These are phyloP conservation scores for Dendrocalamus sinicus DNA, from an alignment of 176 grass and related monocot species.

Conservation along the genomic window DNA sequence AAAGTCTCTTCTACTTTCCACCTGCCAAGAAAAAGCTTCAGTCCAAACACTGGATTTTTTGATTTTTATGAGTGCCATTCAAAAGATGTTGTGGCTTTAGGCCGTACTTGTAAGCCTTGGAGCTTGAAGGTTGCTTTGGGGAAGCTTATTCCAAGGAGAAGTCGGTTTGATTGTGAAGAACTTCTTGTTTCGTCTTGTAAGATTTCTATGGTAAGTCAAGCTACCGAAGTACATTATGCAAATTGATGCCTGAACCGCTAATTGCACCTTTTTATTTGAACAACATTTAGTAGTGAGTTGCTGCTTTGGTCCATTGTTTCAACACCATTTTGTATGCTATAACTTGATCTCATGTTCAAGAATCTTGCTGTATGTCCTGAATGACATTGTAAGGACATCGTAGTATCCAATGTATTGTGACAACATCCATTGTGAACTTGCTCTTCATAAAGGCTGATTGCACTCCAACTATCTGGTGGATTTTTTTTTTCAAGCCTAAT, in stretches of 20 bases:
- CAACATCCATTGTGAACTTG: neutral
- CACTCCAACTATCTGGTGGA: neutral
- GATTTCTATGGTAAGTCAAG: slow-evolving; percentile 28
- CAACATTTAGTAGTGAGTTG: neutral
- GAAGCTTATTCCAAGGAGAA: slow-evolving; percentile 41
- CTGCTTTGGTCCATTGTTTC: neutral
- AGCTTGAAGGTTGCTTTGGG: slow-evolving; percentile 24
- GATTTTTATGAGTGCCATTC: neutral
- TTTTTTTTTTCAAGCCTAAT: neutral
- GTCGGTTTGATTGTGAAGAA: slow-evolving; percentile 38
- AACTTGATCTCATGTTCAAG: neutral
- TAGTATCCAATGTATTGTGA: neutral
- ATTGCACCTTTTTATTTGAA: neutral
- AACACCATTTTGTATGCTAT: neutral
- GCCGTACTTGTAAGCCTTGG: slow-evolving; percentile 5
- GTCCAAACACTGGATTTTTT: neutral
- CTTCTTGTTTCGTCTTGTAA: slow-evolving; percentile 34
- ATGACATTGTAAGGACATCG: neutral
- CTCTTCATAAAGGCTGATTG: neutral
- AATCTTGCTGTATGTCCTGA: neutral
- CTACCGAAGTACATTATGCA: neutral
- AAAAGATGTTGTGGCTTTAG: slow-evolving; percentile 34
- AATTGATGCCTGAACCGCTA: neutral
- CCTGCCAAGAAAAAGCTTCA: slow-evolving; percentile 2
- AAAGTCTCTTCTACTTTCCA: neutral